Base-by-base conservation (phyloP, 495 filamentous ascomycete genomes). In the Penicilliopsis zonata region DNA sequence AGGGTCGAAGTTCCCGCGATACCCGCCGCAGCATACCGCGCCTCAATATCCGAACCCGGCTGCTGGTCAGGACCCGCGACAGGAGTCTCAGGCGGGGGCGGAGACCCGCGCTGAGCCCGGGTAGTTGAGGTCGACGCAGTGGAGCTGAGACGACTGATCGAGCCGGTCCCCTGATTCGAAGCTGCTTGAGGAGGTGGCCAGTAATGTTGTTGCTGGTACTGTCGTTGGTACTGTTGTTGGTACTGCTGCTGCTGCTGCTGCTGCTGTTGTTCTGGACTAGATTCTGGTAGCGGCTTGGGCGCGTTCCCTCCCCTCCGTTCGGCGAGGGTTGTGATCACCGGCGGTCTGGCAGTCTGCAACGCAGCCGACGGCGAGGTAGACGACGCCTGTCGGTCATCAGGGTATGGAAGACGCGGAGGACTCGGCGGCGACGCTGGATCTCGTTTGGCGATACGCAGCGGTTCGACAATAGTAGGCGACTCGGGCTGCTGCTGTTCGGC, bases 81-180 rank as follows among this genome's bases (percentile, higher is more conserved):
- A n/a, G 90, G 90, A 0, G 90, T 96, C 51, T 96, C 92, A 3
- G 90, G 90, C 3, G 90, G 90, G 4, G 92, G 87, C 2, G 90
- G 90, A 13, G 88, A 95, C 13, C 90, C 90, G 41, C 90, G 72
- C 49, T 85, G 80, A 18, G 88, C 90, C 35, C 83, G 72, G 7
- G 92, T 96, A 5, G 90, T 98, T 2, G 87, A 93, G 0, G 76
- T 93, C 1, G 90, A 95, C 10, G 87, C 86, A 17, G 82, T 86
- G 0, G 85, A 92, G 32, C 75, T 78, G 40, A 92, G 74, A 15
- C 86, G 74, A 56, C 87, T 82, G 52, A 95, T 69, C 4, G 68
- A 60, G 5, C 38, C 50, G 22, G 67, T 63, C 36, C 43, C 46
- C 25, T 57, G 52, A 3, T 47, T 21, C 1, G 47, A 22, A 10